Conservation (phyloP, 2,329 filamentous ascomycete genomes). For the Ceratocystis eucalypticola region DNA sequence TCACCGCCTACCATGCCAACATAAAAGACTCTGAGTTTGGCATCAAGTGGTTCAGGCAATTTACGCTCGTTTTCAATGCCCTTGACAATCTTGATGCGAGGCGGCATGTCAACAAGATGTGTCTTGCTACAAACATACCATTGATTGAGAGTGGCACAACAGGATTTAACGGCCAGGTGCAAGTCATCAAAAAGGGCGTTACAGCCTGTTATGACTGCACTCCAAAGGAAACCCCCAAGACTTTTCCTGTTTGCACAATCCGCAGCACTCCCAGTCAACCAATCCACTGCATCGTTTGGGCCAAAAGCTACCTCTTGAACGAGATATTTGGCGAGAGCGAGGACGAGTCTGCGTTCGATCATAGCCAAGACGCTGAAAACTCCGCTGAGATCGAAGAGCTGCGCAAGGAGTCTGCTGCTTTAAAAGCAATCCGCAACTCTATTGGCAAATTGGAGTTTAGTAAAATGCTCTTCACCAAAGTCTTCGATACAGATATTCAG, state of each 20-base stretch:
- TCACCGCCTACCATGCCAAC: conserved; percentile 83
- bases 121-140: conserved; percentile 76
- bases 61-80: conserved; percentile 86
- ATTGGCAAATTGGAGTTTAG: conserved; percentile 69
- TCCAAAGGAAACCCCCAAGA: conserved; percentile 77
- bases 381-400: conserved; percentile 78
- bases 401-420: conserved; percentile 65
- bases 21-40: conserved; percentile 85
- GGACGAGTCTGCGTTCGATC: conserved; percentile 69
- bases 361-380: conserved; percentile 69
- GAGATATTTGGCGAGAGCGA: conserved; percentile 90
- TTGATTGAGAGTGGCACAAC: conserved; percentile 94
- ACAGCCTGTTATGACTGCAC: conserved; percentile 97
- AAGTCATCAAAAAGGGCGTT: conserved; percentile 82
- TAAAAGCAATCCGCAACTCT: conserved; percentile 69
- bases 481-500: conserved; percentile 74
- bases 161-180: conserved; percentile 93
- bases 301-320: conserved; percentile 87
- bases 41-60: conserved; percentile 73
- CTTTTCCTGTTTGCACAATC: conserved; percentile 93
- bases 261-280: conserved; percentile 90
- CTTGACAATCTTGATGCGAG: conserved; percentile 90
- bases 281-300: conserved; percentile 98
- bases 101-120: conserved; percentile 96
- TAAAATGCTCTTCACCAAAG: conserved; percentile 77